These are phyloP conservation scores for Phytophthora sp. DNA, from an alignment of 352 stramenopile genomes.

Conservation along the genomic window DNA sequence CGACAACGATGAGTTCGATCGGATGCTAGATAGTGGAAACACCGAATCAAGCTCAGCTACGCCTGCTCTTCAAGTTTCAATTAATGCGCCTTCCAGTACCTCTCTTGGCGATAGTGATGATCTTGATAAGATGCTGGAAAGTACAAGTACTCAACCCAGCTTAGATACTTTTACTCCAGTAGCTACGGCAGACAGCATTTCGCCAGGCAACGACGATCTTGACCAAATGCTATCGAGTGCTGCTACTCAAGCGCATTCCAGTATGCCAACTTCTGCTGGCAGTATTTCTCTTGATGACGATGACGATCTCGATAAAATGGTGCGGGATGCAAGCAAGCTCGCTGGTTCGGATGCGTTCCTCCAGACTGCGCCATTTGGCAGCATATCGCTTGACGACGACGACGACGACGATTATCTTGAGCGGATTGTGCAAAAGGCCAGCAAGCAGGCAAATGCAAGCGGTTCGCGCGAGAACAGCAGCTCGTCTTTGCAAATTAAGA, in stretches of 20 bases:
- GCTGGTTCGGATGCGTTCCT: neutral
- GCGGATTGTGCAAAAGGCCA: constrained; percentile 63
- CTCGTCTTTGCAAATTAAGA: constrained; percentile 71
- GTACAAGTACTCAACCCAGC: neutral
- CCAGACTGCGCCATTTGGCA: neutral
- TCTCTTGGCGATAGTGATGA: constrained; percentile 6
- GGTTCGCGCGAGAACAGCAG: constrained; percentile 63
- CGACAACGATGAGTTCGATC: constrained; percentile 37
- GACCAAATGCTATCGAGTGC: constrained; percentile 16
- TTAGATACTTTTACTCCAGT: neutral
- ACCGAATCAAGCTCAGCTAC: constrained; percentile 2
- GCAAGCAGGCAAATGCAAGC: constrained; percentile 37
- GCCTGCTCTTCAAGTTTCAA: neutral
- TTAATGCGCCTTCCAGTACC: neutral
- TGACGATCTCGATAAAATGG: constrained; percentile 30
- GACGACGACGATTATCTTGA: constrained; percentile 67
- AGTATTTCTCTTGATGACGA: constrained; percentile 27
- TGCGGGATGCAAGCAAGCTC: constrained; percentile 6
- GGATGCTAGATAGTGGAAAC: constrained; percentile 12
- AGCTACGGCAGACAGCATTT: neutral
- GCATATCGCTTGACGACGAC: constrained; percentile 50
- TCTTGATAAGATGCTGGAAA: constrained; percentile 10
- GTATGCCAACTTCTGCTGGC: neutral
- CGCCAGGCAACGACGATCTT: constrained; percentile 21
- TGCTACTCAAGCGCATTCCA: neutral